Evolutionary conservation across 129 eudicot species (phyloP), one percentile per base, ranked within the genome.

Genomic region (Helichrysum umbraculigerum): DNA sequence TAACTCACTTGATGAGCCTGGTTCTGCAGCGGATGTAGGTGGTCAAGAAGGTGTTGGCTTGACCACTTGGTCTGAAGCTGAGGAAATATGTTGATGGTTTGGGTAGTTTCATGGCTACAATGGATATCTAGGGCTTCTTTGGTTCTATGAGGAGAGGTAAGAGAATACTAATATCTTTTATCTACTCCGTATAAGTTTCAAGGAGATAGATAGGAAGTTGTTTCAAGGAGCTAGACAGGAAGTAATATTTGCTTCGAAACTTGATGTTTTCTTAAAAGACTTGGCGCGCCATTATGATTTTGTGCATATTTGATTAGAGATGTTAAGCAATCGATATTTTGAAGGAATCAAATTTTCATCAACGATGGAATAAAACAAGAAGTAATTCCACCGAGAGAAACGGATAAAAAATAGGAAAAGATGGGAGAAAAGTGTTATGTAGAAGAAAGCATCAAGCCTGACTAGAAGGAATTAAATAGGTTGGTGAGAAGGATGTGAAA

Each of bases 271-370:
- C 76, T 57, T 72, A 35, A 30, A 5, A 35, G 76, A 3, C 3
- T 57, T 72, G n/a, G 20, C n/a, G n/a, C n/a, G n/a, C 35, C 66
- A 56, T 72, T 57, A 2, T 17, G 66, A 22, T n/a, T 72, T 34
- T 34, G 54, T 35, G 51, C 32, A 56, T 5, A 56, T 72, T 56
- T 19, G 67, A 7, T 35, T 67, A 51, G 1, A 67, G 30, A 9
- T 72, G 35, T 19, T 12, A 20, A 21, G 21, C 4, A 50, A n/a
- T 72, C 2, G 39, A 5, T 32, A 72, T 54, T 72, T 72, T 33
- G 66, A 25, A 4, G 61, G 54, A 72, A 57, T 6, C 19, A 1
- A 41, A 12, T 47, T 72, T 35, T 15, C 16, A 47, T 70, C 59
- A 52, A 52, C 2, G 59, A n/a, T 52, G 2, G 0, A 52, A 52